Base-by-base conservation (phyloP, 2,329 filamentous ascomycete genomes). In the Tricladium varicosporioides region DNA sequence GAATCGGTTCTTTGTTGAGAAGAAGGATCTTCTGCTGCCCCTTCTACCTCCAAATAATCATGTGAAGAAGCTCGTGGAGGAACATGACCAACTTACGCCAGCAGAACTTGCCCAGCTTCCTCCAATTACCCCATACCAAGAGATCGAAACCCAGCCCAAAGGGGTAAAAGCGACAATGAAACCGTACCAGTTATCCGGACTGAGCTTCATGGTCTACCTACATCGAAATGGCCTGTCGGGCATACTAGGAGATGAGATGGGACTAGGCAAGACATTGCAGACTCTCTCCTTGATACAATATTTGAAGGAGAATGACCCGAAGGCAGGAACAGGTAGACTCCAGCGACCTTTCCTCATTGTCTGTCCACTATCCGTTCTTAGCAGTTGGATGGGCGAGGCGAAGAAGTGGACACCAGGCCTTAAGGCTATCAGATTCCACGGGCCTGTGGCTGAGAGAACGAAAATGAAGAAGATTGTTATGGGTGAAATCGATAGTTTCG, bases 161-260 rank as follows among this genome's bases (percentile, higher is more conserved):
- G 68, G 68, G 5, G 74, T 84, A 11, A 76, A 66, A 1, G 81
- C 81, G 0, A 73, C 64, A 0, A 77, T 81, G 69, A 81, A 81
- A 62, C 73, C 76, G 2, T 80, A 81, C 48, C 79, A 81, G 57
- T 64, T 80, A 0, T 73, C 76, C 2, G 79, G 78, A 1, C 67
- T 81, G 0, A 78, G 76, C 0, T 81, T 80, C 62, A 71, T 81
- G 7, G 63, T 78, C 0, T 74, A 78, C 60, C 71, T 78, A 54
- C 72, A 77, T 59, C 66, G 71, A 2, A 78, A 78, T 56, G 65
- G 75, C 54, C 68, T 76, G 60, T 73, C 74, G 8, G 71, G 73
- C 5, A 77, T 80, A 40, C 64, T 80, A 2, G 77, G 77, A 15
- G 77, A 80, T 52, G 77, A 79, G 54, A 80, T 79, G 77, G 77